Evolutionary conservation across 495 filamentous ascomycete genomes (phyloP), one percentile per base, ranked within the genome.

Genomic region (Aspergillus olivimuriae): DNA sequence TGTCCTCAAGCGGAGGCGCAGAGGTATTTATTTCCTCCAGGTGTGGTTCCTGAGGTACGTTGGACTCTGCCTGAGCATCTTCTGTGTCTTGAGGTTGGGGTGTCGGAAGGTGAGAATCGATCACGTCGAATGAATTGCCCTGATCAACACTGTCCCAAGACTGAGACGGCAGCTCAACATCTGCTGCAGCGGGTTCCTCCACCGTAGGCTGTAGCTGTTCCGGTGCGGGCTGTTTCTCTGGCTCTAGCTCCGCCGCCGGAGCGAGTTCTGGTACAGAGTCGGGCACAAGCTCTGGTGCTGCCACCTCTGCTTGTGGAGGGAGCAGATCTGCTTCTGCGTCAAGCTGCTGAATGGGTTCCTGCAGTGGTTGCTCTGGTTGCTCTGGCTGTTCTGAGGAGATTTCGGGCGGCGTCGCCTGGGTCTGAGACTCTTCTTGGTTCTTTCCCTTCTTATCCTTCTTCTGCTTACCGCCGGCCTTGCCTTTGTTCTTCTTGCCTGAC

Each of bases 401-500:
- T 23, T 39, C 51, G n/a, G 57, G 55, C 35, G 48, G 47, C 49
- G 54, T 52, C 43, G 63, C 56, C 36, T 63, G 61, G 41, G 41
- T 50, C 40, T 65, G 61, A 50, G 55, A 46, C 33, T 33, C 39
- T 34, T 66, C 67, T 43, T 65, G 63, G 41, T 41, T 55, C 58
- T 67, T 66, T 23, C 41, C 48, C 58, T 67, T 69, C 51, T 69
- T 72, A 61, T 61, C n/a, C n/a, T n/a, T 58, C 56, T 67, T 68
- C 54, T 59, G 53, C 47, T 65, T 68, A 31, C 45, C 48, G 36
- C 43, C 51, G 34, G 55, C 48, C 51, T 66, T 68, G 52, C 51
- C 56, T 33, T 68, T 72, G 40, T 42, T 51, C 46, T 65, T 66
- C 54, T 68, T 68, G 46, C 53, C 55, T 56, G 59, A 50, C 20